Base-by-base conservation (phyloP, 2,329 filamentous ascomycete genomes). In the Grosmannia huntii region DNA sequence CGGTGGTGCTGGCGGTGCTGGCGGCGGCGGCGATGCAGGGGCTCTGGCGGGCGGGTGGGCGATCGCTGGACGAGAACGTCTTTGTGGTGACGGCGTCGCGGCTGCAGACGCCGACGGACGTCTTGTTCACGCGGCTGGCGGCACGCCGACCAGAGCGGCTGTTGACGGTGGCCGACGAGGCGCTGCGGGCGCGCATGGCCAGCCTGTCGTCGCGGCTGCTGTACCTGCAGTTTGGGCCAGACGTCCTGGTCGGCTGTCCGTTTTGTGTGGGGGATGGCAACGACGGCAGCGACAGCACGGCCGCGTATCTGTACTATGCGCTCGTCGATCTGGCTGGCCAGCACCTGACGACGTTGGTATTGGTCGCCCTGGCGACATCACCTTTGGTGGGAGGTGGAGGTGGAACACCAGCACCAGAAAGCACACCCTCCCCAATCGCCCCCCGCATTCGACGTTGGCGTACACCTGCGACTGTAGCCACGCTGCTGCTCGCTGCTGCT, bases 211-310 rank as follows among this genome's bases (percentile, higher is more conserved):
- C 86, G 53, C 80, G 89, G 57, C 79, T 94, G 60, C 76, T 95
- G 9, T 97, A 96, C 73, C 78, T 95, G 56, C 84, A 87, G 60
- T 95, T 84, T 71, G 94, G 94, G 2, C 89, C 90, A 0, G 77
- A 81, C 38, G 82, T 85, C 10, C 70, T 97, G 44, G 76, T 84
- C 25, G 76, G 83, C 60, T 97, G 91, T 70, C 79, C 82, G n/a
- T 96, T 95, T 74, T 96, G 91, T 78, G 56, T 31, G 78, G 60
- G 58, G 49, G 55, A 57, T 2, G 59, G 59, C 46, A 52, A 44
- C 28, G 61, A 59, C 53, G 55, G 51, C n/a, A 25, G 25, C 46
- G 77, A 74, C n/a, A 83, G 87, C 53, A 78, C 83, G 5, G 75
- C 74, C 44, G 82, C 80, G 49, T 96, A 90, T 74, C 78, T 95